phyloP scores from a whole-genome alignment of 2,329 filamentous ascomycete genomes.

The Aspergillus sp. region DNA sequence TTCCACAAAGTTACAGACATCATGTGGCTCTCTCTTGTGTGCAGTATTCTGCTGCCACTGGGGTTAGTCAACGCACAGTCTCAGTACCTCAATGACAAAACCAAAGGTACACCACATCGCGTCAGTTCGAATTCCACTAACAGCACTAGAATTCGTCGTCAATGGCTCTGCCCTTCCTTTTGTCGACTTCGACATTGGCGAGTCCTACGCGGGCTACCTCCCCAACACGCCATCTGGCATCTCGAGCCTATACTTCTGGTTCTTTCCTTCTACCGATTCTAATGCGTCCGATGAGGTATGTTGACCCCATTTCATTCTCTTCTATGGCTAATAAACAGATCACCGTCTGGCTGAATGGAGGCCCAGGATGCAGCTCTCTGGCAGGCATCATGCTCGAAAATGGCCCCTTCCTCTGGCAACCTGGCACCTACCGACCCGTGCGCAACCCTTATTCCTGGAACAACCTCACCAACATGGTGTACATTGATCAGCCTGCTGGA shows the following conservation, averaged over 20 bases:
- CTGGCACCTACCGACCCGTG: slow-evolving; percentile 66
- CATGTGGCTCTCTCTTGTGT: slow-evolving; percentile 12
- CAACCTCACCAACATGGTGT: slow-evolving; percentile 73
- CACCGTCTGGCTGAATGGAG: slow-evolving; percentile 52
- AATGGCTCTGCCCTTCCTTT: slow-evolving; percentile 67
- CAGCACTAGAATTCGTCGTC: slow-evolving; percentile 59
- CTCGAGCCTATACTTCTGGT: slow-evolving; percentile 54
- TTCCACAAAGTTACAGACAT: background rate
- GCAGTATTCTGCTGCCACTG: background rate
- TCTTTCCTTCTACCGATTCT: slow-evolving; percentile 48
- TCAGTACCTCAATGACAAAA: slow-evolving; percentile 6
- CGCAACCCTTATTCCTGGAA: slow-evolving; percentile 70
- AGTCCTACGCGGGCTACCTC: slow-evolving; percentile 50
- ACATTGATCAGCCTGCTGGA: slow-evolving; percentile 50
- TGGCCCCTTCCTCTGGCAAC: slow-evolving; percentile 70
- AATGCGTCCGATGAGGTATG: slow-evolving; percentile 43
- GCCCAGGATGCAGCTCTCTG: slow-evolving; percentile 58
- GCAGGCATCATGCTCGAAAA: slow-evolving; percentile 73
- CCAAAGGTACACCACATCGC: background rate
- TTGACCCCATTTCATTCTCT: background rate
- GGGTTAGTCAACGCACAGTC: background rate
- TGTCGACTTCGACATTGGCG: slow-evolving; percentile 65
- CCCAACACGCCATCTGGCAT: slow-evolving; percentile 51
- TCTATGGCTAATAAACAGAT: slow-evolving; percentile 23
- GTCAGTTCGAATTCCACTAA: background rate